Evolutionary conservation across 164 flowering plant genomes (phyloP), one percentile per base, ranked within the genome.

Genomic region (Hamamelis virginiana): DNA sequence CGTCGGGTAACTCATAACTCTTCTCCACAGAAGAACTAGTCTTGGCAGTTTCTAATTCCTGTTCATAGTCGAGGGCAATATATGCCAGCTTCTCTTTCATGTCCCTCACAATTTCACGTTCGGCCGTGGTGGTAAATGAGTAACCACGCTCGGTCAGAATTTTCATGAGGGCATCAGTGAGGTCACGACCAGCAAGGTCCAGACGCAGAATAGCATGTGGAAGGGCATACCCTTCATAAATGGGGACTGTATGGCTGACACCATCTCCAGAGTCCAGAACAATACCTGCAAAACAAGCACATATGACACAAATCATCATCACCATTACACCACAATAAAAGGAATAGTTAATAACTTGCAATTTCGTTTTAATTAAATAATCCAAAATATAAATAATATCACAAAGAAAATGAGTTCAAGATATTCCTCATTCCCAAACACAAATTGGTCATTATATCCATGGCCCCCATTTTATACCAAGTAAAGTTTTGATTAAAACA

Each of bases 121-220:
- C 84, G 11, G 84, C 84, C 5, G 84, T 70, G 69, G 84, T 81
- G 66, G 84, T 81, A 76, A 81, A 81, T 19, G 80, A 71, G 59
- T 81, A 81, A 1, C 84, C 84, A 62, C 84, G 76, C 67, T 81
- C 81, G 8, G 81, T 81, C 65, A 81, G 58, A 61, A 81, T 81
- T 62, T 81, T 81, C 81, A 81, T 81, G 45, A 81, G 68, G 65
- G 68, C 62, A 72, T 81, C 81, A 21, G 84, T 81, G 21, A 81
- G 74, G 61, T 81, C 84, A 68, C 81, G 81, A n/a, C 84, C 84
- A 11, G 84, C 84, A 41, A 80, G 80, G 63, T 80, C 81, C 23
- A 77, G 79, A 69, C 83, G 80, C 33, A 77, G 66, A 66, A 80
- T 80, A 45, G 80, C 76, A 59, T 74, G 77, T 59, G 74, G 73